phyloP scores from a whole-genome alignment of 345 rosid genomes.

The Nasturtium officinale region DNA sequence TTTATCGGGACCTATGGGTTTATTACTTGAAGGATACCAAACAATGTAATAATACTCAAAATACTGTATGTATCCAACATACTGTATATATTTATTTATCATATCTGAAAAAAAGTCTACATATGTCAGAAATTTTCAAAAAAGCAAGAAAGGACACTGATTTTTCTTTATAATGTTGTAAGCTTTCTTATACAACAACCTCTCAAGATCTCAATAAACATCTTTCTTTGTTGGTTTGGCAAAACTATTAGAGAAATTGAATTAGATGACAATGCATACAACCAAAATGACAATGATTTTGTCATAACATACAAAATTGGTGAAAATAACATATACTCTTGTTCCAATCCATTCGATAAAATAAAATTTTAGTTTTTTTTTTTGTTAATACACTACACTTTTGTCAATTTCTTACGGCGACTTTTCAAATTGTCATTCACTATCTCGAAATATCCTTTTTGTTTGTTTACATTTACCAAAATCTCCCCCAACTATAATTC shows the following conservation, averaged over 20 bases:
- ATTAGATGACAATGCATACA: neutral
- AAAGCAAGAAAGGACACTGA: neutral
- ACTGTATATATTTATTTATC: too few species aligned
- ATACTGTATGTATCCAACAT: neutral
- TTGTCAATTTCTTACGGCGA: too few species aligned
- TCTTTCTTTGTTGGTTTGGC: slow-evolving; percentile 3
- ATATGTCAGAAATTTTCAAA: neutral
- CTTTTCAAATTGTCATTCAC: neutral
- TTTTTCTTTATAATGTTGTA: neutral
- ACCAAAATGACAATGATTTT: neutral
- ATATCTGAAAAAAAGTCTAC: neutral
- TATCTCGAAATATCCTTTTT: neutral
- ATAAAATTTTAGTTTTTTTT: too few species aligned
- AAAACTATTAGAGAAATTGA: neutral
- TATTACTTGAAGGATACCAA: neutral
- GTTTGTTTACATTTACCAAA: neutral
- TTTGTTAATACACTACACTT: too few species aligned
- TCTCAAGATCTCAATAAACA: neutral
- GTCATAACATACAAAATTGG: neutral
- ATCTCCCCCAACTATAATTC: neutral
- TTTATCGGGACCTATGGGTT: neutral
- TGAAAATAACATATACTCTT: neutral
- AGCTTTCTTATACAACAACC: neutral
- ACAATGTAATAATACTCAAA: neutral
- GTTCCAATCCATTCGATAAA: too few species aligned